Conservation (phyloP, 768 basidiomycete species). For the Mycena polygramma region DNA sequence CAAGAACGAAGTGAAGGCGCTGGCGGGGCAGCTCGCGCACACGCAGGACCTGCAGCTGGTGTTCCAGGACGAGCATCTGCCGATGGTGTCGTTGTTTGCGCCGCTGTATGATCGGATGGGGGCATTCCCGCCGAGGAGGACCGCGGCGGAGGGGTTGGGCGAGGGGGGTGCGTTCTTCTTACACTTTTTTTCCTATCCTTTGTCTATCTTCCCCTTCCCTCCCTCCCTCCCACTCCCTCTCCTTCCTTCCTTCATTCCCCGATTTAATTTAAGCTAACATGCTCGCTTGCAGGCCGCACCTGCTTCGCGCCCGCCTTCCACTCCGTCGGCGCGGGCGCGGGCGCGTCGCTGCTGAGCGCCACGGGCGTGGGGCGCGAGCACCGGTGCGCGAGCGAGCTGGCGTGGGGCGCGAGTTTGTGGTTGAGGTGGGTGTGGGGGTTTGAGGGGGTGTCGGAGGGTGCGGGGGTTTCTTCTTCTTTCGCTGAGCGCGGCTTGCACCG, state of each 20-base stretch:
- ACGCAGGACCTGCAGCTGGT: conserved; percentile 32
- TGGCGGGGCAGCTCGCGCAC: conserved; percentile 6
- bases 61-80: conserved; percentile 30
- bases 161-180: too few relatives aligned
- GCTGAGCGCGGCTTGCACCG: too few relatives aligned
- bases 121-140: conserved; percentile 24
- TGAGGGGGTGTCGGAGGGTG: conserved; percentile 13
- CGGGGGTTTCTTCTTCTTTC: too few relatives aligned
- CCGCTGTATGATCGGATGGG: conserved; percentile 36
- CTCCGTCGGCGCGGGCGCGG: conserved; percentile 39
- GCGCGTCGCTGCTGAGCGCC: conserved; percentile 36
- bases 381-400: conserved; percentile 37
- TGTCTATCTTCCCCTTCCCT: background rate
- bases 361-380: conserved; percentile 26
- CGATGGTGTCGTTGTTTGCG: conserved; percentile 30
- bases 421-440: conserved; percentile 38
- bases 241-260: background rate
- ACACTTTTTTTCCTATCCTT: too few relatives aligned
- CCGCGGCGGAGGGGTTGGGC: conserved; percentile 30
- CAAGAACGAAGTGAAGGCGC: background rate
- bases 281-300: conserved; percentile 26
- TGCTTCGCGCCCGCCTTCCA: conserved; percentile 34
- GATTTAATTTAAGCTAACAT: too few relatives aligned
- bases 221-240: too few relatives aligned
- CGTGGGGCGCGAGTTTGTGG: conserved; percentile 36